Conservation (phyloP, 192 early-diverging fungal genomes). For the Irineochytrium annulatum region DNA sequence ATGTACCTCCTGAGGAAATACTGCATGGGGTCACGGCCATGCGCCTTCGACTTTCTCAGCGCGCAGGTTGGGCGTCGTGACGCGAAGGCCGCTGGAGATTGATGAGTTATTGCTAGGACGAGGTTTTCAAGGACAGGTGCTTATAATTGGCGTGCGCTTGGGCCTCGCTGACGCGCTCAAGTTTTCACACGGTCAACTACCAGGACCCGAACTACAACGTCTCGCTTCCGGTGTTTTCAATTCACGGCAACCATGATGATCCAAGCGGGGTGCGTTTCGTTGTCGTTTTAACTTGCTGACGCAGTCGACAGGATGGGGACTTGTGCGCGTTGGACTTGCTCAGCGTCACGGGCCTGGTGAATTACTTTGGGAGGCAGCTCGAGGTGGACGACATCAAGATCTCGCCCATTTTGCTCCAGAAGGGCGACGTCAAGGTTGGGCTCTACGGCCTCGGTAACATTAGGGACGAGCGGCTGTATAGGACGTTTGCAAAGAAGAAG, state of each 20-base stretch:
- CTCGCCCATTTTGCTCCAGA: constrained; percentile 75
- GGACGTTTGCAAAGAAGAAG: constrained; percentile 66
- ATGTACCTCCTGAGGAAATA: constrained; percentile 64
- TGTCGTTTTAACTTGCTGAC: not conserved
- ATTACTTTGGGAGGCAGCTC: constrained; percentile 83
- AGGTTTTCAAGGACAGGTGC: not conserved
- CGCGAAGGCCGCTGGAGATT: not conserved
- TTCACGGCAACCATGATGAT: constrained; percentile 98
- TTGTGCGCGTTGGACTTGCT: constrained; percentile 82
- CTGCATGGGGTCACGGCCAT: constrained; percentile 54
- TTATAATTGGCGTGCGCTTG: not conserved
- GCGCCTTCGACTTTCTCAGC: constrained; percentile 70
- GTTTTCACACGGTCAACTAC: constrained; percentile 67
- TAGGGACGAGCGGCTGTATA: constrained; percentile 82
- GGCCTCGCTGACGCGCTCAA: constrained; percentile 13
- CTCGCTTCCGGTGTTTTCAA: constrained; percentile 83
- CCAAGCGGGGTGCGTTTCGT: constrained; percentile 63
- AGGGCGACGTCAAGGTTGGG: constrained; percentile 72
- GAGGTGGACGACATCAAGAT: constrained; percentile 74
- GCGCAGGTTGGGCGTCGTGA: constrained; percentile 68
- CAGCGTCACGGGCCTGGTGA: constrained; percentile 73
- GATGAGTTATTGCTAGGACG: not conserved
- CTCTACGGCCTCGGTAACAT: constrained; percentile 92
- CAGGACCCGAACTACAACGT: constrained; percentile 84
- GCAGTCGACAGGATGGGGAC: constrained; percentile 55